Evolutionary conservation across 2,329 filamentous ascomycete species (phyloP), one percentile per base, ranked within the genome.

Genomic region (Botryosphaeria dothidea): DNA sequence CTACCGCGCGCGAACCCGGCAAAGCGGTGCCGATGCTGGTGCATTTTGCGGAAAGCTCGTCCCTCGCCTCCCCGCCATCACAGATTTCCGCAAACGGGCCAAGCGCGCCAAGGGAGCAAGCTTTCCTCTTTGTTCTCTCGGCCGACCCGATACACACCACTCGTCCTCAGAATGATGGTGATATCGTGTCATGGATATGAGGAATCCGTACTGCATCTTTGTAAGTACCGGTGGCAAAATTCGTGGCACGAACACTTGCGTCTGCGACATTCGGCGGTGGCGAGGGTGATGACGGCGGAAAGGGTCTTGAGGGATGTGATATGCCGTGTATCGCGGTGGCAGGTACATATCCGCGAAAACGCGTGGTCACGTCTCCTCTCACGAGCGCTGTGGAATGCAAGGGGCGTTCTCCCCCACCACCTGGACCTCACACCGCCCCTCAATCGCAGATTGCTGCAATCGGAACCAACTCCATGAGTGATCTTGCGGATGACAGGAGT

Each of bases 11-110:
- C n/a, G n/a, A n/a, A 17, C 36, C 36, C 54, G 25, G 36, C 23
- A 43, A 19, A 43, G 15, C 25, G 54, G 54, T 45, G 23, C 2
- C 9, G 11, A 17, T 29, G 25, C 23, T 34, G 27, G 49, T 21
- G 29, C 49, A 52, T 52, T 52, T 34, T 29, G n/a, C 31, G 31
- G 13, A 34, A 34, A 11, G 19, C 21, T 7, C 54, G 34, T 23
- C 54, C 54, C 54, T 58, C 54, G 54, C 54, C 54, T 58, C 54
- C 54, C 54, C 54, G 54, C 54, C 54, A 58, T 58, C 54, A 45
- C 36, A 43, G 36, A 58, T 43, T 45, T 45, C 36, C 36, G 54
- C 23, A 41, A 58, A 43, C 36, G 54, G 54, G 17, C 17, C 17
- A 27, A 27, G 36, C 36, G 9, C 23, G 54, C 54, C 54, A 58